A percentile compares a stretch with the other conserved stretches of the same genome.
phyloP scores from a whole-genome alignment of 768 basidiomycete species.

The Pleurotus sapidus region DNA sequence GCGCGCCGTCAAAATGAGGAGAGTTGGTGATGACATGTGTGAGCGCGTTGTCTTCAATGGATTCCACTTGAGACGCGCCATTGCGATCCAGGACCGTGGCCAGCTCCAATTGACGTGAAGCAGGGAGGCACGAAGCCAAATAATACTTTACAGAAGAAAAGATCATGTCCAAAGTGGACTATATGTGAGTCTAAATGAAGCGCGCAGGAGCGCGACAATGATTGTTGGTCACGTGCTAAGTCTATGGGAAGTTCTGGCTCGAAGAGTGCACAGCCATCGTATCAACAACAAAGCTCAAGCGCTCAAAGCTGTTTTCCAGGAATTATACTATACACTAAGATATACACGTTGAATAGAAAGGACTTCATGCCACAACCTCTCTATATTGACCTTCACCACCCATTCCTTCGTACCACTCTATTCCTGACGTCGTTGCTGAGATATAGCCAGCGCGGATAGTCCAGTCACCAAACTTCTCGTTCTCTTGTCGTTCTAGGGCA shows the following conservation, averaged over 20 bases:
- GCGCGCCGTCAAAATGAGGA: slow-evolving; percentile 51
- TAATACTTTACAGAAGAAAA: slow-evolving; percentile 44
- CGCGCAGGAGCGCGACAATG: too few relatives aligned
- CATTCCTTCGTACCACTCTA: slow-evolving; percentile 81
- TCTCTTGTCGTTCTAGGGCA: slow-evolving; percentile 80
- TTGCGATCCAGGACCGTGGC: slow-evolving; percentile 45
- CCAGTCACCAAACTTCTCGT: slow-evolving; percentile 95
- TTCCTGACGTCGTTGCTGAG: slow-evolving; percentile 78
- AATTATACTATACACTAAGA: too few relatives aligned
- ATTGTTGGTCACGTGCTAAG: too few relatives aligned
- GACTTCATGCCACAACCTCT: slow-evolving; percentile 21
- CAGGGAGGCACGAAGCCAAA: slow-evolving; percentile 47
- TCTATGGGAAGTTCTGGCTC: too few relatives aligned
- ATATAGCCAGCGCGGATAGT: slow-evolving; percentile 92
- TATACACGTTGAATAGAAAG: too few relatives aligned
- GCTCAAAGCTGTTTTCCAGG: too few relatives aligned
- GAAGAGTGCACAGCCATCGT: too few relatives aligned
- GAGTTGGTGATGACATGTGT: slow-evolving; percentile 62
- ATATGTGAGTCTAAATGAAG: too few relatives aligned
- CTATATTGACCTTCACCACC: slow-evolving; percentile 70
- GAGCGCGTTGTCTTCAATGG: slow-evolving; percentile 29
- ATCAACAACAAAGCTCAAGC: too few relatives aligned
- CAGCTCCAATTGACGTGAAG: slow-evolving; percentile 39
- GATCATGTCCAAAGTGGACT: background rate
- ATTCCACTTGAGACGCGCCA: slow-evolving; percentile 37